Evolutionary conservation across 75 land plant species (phyloP).

Genomic region (Cupressus sempervirens): DNA sequence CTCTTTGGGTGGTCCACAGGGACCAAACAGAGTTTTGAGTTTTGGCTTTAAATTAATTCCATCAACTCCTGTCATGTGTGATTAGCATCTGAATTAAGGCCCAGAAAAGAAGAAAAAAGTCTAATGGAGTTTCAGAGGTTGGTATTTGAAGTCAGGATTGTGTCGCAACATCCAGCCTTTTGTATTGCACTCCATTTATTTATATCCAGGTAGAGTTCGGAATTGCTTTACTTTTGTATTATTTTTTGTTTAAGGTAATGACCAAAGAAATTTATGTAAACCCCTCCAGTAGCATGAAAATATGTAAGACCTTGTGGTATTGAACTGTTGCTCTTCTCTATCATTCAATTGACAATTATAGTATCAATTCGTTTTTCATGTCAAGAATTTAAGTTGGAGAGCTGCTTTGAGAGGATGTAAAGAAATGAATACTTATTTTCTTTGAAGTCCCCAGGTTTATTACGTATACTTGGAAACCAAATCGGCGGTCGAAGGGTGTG

Average conservation of each 20-base stretch:
- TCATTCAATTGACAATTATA: neutral
- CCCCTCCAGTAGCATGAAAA: neutral
- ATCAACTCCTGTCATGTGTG: neutral
- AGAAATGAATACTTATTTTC: neutral
- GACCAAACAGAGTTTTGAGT: neutral
- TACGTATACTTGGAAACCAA: neutral
- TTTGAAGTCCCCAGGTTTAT: neutral
- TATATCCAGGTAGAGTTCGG: neutral
- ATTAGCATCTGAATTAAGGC: neutral
- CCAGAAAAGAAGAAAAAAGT: neutral
- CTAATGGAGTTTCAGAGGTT: slow-evolving; percentile 1
- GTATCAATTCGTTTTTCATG: neutral
- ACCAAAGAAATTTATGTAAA: neutral
- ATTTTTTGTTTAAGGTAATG: neutral
- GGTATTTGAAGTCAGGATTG: slow-evolving; percentile 6
- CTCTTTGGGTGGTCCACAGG: neutral
- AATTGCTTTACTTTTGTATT: neutral
- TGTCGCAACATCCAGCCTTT: slow-evolving; percentile 3
- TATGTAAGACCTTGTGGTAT: neutral
- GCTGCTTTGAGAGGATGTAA: neutral
- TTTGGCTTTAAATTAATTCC: neutral
- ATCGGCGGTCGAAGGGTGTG: neutral
- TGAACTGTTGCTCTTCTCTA: neutral
- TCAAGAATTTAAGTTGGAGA: neutral
- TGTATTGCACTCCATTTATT: slow-evolving; percentile 5